Evolutionary conservation across 2,329 filamentous ascomycete genomes (phyloP), one percentile per base, ranked within the genome.

Genomic region (Penicillium expansum): DNA sequence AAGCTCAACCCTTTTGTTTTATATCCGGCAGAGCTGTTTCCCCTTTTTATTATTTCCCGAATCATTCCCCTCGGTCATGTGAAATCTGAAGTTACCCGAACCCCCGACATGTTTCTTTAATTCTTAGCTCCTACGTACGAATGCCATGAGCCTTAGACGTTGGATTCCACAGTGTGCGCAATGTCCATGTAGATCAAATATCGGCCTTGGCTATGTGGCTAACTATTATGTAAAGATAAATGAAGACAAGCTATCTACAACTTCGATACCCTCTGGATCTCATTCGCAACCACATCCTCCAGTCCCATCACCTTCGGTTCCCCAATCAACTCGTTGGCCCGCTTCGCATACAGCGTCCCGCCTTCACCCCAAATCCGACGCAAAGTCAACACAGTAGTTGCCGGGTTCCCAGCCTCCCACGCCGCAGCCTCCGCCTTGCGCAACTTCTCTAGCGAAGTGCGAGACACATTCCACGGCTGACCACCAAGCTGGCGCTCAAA

Each of bases 291-390:
- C 33, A 79, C 75, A 50, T 77, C 74, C 54, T 76, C 71, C 60
- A 90, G 67, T 0, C 78, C 80, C 56, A 87, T 83, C 50, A 82
- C 70, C 27, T 82, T 74, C 9, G 78, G 79, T 4, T 77, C 77
- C 7, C 79, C 83, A 52, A 91, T 79, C 1, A 79, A 64, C 29
- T 78, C 80, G 64, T 91, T 91, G 67, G 90, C 87, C 53, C 85
- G 82, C 71, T 83, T 82, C 1, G 84, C 81, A 67, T 91, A 91
- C 44, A 91, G 70, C 0, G 88, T 91, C 1, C 86, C 86, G 0
- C 89, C 89, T 65, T 89, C 83, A 0, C 83, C 82, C 89, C 88
- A 91, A 49, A 91, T 91, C 18, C 89, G 76, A 44, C 85, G 77
- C 62, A 91, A 73, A 0, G 88, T 90, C 48, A 81, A 78, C 1